Evolutionary conservation across 805 yeast genomes (phyloP).

Genomic region (Yarrowia sp.): DNA sequence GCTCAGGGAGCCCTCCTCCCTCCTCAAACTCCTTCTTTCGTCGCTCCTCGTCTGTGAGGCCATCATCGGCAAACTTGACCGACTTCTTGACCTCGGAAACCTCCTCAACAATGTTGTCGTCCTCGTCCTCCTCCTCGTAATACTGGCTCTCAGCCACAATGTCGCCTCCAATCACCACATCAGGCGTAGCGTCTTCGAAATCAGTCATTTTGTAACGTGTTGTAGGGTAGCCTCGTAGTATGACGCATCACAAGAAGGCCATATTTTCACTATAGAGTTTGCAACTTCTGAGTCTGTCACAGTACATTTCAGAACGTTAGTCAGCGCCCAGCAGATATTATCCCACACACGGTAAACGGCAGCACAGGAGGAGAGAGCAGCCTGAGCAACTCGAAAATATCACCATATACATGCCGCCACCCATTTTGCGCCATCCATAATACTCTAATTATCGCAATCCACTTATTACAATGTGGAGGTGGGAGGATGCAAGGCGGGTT

Average conservation of each 20-base stretch:
- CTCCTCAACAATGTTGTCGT: conserved; percentile 54
- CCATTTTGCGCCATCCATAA: no score
- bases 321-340: neutral
- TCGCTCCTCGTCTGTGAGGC: conserved; percentile 70
- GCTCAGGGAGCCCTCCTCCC: conserved; percentile 98
- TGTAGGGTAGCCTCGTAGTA: conserved; percentile 3
- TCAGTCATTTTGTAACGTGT: conserved; percentile 56
- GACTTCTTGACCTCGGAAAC: conserved; percentile 64
- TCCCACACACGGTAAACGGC: no score
- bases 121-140: conserved; percentile 55
- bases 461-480: no score
- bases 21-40: conserved; percentile 89
- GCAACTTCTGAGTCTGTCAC: neutral
- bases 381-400: no score
- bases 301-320: conserved; percentile 2
- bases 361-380: no score
- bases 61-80: conserved; percentile 82
- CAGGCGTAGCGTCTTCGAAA: conserved; percentile 84
- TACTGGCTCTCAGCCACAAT: conserved; percentile 51
- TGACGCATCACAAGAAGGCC: conserved; percentile 17
- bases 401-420: no score
- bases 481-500: no score
- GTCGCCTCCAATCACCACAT: conserved; percentile 74
- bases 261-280: conserved; percentile 31
- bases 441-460: no score